Conservation (phyloP, 2,329 filamentous ascomycete genomes). For the Aspergillus caelatus region DNA sequence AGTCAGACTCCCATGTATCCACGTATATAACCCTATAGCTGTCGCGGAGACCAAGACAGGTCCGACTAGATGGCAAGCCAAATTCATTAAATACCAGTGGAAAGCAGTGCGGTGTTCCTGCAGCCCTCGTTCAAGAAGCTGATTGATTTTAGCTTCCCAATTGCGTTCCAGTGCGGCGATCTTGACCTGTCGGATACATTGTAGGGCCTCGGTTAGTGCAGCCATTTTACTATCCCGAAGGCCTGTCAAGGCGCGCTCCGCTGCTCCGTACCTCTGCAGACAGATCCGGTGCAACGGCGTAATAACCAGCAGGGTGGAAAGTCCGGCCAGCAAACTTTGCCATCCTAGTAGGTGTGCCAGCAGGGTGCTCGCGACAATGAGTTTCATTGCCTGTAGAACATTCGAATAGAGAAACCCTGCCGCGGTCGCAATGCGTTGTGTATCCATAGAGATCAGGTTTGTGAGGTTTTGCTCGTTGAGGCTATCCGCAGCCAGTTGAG, state of each 20-base stretch:
- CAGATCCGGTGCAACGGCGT: slow-evolving; percentile 61
- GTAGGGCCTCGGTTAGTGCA: slow-evolving; percentile 74
- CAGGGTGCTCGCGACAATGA: slow-evolving; percentile 68
- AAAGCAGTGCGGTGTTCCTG: slow-evolving; percentile 68
- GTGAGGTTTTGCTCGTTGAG: slow-evolving; percentile 36
- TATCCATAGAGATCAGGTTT: slow-evolving; percentile 78
- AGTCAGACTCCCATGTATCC: slow-evolving; percentile 62
- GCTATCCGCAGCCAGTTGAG: background rate
- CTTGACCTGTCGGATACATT: slow-evolving; percentile 83
- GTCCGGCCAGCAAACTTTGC: slow-evolving; percentile 67
- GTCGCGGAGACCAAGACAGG: slow-evolving; percentile 73
- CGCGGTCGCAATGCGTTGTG: slow-evolving; percentile 70
- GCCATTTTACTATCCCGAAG: slow-evolving; percentile 74
- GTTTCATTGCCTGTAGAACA: slow-evolving; percentile 62
- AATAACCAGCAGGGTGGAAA: slow-evolving; percentile 65
- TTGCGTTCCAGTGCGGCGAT: slow-evolving; percentile 75
- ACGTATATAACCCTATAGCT: slow-evolving; percentile 68
- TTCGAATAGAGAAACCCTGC: slow-evolving; percentile 68
- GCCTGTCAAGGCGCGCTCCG: slow-evolving; percentile 74
- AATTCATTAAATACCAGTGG: slow-evolving; percentile 62
- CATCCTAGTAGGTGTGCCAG: slow-evolving; percentile 72
- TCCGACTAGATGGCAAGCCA: slow-evolving; percentile 71
- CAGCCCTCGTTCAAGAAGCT: slow-evolving; percentile 68
- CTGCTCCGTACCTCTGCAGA: slow-evolving; percentile 64
- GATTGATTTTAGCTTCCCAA: slow-evolving; percentile 72